phyloP scores from a whole-genome alignment of 192 early-diverging fungal genomes.

The Backusella luteola region DNA sequence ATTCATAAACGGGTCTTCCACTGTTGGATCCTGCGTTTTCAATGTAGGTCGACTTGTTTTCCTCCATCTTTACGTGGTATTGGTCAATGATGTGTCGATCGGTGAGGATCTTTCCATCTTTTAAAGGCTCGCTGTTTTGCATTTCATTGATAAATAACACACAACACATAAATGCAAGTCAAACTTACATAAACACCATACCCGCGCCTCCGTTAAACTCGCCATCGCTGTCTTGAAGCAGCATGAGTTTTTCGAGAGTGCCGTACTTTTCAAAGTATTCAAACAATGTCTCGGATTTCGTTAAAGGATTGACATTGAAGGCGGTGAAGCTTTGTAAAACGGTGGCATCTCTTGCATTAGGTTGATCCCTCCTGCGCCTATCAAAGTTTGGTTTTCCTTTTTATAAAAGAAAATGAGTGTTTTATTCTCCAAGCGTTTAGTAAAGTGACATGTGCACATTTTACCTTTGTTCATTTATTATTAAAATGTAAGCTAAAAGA shows the following conservation, averaged over 20 bases:
- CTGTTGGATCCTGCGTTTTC: not conserved
- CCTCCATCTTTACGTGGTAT: slow-evolving; percentile 15
- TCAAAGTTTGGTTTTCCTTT: not conserved
- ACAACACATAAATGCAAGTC: too few species aligned
- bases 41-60: not conserved
- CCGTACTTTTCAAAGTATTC: slow-evolving; percentile 10
- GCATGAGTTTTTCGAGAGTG: not conserved
- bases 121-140: not conserved
- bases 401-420: not conserved
- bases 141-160: not conserved
- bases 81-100: slow-evolving; percentile 22
- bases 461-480: not conserved
- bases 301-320: not conserved
- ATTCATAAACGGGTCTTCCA: not conserved
- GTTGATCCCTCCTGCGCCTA: not conserved
- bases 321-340: not conserved
- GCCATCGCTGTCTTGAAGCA: slow-evolving; percentile 11
- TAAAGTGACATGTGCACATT: not conserved
- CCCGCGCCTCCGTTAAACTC: slow-evolving; percentile 5
- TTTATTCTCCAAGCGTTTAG: too few species aligned
- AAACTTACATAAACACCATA: slow-evolving; percentile 21
- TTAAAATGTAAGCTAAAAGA: not conserved
- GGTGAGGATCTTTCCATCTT: not conserved
- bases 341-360: not conserved
- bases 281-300: not conserved